phyloP scores from a whole-genome alignment of 495 filamentous ascomycete species.

The Chaetomium fimeti region DNA sequence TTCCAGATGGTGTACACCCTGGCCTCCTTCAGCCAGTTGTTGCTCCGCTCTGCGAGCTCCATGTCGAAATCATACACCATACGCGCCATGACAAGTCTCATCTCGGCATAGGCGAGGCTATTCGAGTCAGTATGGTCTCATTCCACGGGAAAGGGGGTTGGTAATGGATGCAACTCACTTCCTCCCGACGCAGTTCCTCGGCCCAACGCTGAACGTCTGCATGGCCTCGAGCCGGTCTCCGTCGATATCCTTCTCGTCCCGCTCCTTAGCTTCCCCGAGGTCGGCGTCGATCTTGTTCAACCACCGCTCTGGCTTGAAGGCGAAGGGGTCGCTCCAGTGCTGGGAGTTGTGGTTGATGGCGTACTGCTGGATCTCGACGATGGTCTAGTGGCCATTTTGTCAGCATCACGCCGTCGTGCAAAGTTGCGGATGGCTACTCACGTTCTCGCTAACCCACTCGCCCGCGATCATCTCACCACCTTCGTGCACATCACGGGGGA shows the following conservation, averaged over 20 bases:
- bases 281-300: constrained; percentile 47
- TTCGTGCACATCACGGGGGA: constrained; percentile 46
- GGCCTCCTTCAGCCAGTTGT: constrained; percentile 43
- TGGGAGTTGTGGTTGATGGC: constrained; percentile 11
- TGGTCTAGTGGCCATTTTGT: constrained; percentile 37
- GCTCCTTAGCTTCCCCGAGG: constrained; percentile 22
- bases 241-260: constrained; percentile 29
- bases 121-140: constrained; percentile 45
- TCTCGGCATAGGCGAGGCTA: constrained; percentile 52
- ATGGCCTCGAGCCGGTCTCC: constrained; percentile 48
- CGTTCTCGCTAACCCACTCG: constrained; percentile 44
- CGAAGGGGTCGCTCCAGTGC: constrained; percentile 2
- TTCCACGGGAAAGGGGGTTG: constrained; percentile 54
- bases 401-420: not conserved
- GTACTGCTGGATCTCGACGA: constrained; percentile 42
- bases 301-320: constrained; percentile 3
- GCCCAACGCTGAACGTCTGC: constrained; percentile 55
- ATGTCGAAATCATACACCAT: constrained; percentile 57
- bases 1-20: constrained; percentile 44
- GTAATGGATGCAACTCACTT: constrained; percentile 47
- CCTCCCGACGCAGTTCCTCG: constrained; percentile 54
- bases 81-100: constrained; percentile 50
- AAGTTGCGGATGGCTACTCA: constrained; percentile 20
- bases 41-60: constrained; percentile 43
- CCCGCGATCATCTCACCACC: constrained; percentile 51